Evolutionary conservation across 805 yeast species (phyloP), one percentile per base, ranked within the genome.

Genomic region (Sungouiozyma intestinalis): DNA sequence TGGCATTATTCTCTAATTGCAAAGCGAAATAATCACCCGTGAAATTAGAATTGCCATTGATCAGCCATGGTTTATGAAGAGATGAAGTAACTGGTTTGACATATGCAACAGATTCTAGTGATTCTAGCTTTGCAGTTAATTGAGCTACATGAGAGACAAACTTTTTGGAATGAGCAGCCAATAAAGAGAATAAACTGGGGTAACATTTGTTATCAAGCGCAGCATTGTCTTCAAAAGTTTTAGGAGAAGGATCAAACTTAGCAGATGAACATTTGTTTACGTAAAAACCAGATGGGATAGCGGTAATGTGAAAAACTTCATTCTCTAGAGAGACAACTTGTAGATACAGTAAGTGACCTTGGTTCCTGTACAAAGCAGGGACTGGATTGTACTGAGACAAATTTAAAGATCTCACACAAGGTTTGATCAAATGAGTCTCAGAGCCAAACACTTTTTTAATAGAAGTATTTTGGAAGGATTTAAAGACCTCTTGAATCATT

Each of bases 361-460:
- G 73, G n/a, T 64, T 44, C 51, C 67, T 73, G 57, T 73, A 76
- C 40, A 68, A 64, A 15, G 80, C 67, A 24, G 90, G 81, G 13
- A 86, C 86, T 3, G 97, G 95, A 49, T 84, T 80, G 92, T 95
- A 90, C 41, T 76, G 74, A 13, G 95, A 84, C 39, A 86, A 59
- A 41, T 70, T 74, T 46, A 92, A 64, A 7, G 90, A 82, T 41
- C 72, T 69, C 15, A 76, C 66, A 43, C 66, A 61, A 29, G 71
- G 69, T 1, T 60, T 51, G 17, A 60, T 51, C 14, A 61, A 43
- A 35, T 45, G 45, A 19, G 48, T 39, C 18, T 51, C 53, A 1
- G 58, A 44, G 19, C 49, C 43, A 33, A 51, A 50, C 16, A 52
- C 38, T 13, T 50, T 45, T 16, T 39, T 42, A 5, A 52, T 41